These are phyloP conservation scores for Coemansia sp. DNA, from an alignment of 192 early-diverging fungal species.

Conservation along the genomic window DNA sequence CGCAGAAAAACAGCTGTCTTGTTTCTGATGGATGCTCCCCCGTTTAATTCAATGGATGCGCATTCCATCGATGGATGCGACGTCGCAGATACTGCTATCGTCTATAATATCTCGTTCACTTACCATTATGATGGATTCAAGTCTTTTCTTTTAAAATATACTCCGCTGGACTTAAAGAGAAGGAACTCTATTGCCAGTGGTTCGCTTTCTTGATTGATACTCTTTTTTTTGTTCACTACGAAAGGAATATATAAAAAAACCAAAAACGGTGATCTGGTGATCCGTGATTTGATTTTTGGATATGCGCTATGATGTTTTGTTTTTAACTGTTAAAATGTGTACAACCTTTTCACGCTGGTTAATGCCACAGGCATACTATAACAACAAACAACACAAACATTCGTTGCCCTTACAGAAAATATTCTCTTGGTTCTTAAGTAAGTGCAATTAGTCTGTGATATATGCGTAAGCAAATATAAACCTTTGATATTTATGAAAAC, in stretches of 20 bases:
- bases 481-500: too few relatives aligned
- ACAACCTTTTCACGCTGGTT: too few relatives aligned
- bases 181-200: slow-evolving; percentile 8
- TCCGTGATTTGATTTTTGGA: neutral
- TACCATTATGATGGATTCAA: slow-evolving; percentile 48
- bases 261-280: neutral
- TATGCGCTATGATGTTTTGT: neutral
- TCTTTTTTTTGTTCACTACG: neutral
- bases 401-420: too few relatives aligned
- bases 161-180: slow-evolving; percentile 42
- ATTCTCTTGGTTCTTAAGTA: too few relatives aligned
- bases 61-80: slow-evolving; percentile 10
- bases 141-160: slow-evolving; percentile 26
- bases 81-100: too few relatives aligned
- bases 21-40: neutral
- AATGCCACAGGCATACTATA: too few relatives aligned
- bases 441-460: too few relatives aligned
- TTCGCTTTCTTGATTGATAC: neutral
- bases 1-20: neutral
- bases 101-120: neutral
- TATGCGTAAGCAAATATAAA: too few relatives aligned
- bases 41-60: slow-evolving; percentile 15
- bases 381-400: too few relatives aligned
- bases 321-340: too few relatives aligned
- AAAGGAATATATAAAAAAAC: too few relatives aligned